phyloP scores from a whole-genome alignment of 1,284 basidiomycete genomes.

The Ustilago trichophora region DNA sequence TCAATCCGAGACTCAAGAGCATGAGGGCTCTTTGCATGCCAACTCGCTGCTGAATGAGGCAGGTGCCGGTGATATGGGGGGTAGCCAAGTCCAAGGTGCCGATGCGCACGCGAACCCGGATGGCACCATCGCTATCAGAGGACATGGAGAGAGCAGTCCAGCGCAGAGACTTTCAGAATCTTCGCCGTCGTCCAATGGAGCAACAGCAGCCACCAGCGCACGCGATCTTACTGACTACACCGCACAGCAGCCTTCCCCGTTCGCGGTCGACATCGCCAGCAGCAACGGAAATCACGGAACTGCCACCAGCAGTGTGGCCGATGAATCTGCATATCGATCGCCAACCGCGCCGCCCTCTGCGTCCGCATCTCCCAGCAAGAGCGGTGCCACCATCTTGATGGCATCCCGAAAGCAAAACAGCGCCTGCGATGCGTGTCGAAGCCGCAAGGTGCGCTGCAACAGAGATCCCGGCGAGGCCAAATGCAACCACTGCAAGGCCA shows the following conservation, averaged over 20 bases:
- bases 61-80: background rate
- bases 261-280: conserved; percentile 1
- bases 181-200: background rate
- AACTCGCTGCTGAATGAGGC: background rate
- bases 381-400: conserved; percentile 21
- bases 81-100: background rate
- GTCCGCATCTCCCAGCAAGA: conserved; percentile 24
- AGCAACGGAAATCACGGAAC: conserved; percentile 15
- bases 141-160: background rate
- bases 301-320: conserved; percentile 5
- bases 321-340: conserved; percentile 16
- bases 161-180: background rate
- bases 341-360: conserved; percentile 10
- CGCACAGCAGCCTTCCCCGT: conserved; percentile 11
- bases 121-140: background rate
- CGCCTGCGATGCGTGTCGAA: conserved; percentile 57
- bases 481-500: conserved; percentile 57
- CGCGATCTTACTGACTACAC: conserved; percentile 2
- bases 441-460: conserved; percentile 57
- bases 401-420: conserved; percentile 58
- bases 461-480: conserved; percentile 45
- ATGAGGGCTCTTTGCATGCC: background rate
- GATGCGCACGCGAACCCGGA: background rate
- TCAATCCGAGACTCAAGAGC: conserved; percentile 1
- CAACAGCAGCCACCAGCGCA: background rate